Base-by-base conservation (phyloP, 2,329 filamentous ascomycete species). In the Orbilia ellipsospora region DNA sequence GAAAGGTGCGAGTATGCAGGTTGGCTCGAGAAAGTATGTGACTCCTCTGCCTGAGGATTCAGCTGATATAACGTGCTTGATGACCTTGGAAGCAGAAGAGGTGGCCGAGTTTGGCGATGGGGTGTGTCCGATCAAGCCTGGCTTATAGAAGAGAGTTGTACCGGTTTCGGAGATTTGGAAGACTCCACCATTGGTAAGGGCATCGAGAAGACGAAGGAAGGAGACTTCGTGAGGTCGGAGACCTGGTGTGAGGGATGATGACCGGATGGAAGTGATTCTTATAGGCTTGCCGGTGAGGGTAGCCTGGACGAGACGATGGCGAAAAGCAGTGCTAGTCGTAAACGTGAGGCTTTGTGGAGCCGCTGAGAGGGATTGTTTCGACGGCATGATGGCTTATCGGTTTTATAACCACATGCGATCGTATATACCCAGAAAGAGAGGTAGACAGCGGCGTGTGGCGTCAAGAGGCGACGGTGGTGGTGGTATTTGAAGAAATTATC, bases 161-260 rank as follows among this genome's bases (percentile, higher is more conserved):
- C 95, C 95, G 0, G 93, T 97, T 84, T 96, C 95, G 10, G 93
- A 97, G 79, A 99, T 97, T 81, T 97, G 94, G 84, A 98, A 93
- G 67, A 91, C 90, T 70, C 92, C 92, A 83, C 95, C 95, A 85
- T 99, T 99, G 81, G 95, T 99, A 80, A 99, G 87, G 79, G 92
- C 88, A 83, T 98, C 95, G 81, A 99, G 90, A 16, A 99, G 91
- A 69, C 95, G 94, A 36, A 99, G 88, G 83, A 99, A 94, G 55
- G 95, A 98, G 80, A 98, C 90, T 84, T 99, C 95, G 84, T 97
- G 91, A 57, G 93, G 90, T 64, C 92, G 90, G 65, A 99, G 91
- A 80, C 95, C 95, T 0, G 95, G 94, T 80, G 91, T 90, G 48
- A 92, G 94, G 50, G 93, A 97, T 15, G 90, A 89, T 78, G 92